Base-by-base conservation (phyloP, 192 early-diverging fungal species). In the Phycomyces nitens region DNA sequence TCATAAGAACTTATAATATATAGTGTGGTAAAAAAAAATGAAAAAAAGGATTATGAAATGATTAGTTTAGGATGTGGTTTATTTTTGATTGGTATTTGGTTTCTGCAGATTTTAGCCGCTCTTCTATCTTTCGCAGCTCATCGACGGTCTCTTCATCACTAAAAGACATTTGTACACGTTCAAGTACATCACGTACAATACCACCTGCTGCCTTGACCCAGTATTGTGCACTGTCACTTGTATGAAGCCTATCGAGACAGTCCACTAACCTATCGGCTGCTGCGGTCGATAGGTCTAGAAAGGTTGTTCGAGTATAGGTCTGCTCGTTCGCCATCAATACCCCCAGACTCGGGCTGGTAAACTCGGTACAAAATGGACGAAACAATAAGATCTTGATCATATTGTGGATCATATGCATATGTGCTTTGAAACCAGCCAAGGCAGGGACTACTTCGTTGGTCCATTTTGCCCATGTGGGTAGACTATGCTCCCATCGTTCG, bases 371-470 rank as follows among this genome's bases (percentile, higher is more conserved):
- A 54, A 73, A 73, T 52, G 71, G 71, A 18, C 71, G 60, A 20
- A 59, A 73, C 20, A 73, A 39, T n/a, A 73, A 29, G 10, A 73
- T 62, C 29, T 73, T 66, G 20, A 55, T 42, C 9, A 64, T 64
- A 40, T 73, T 67, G 18, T 64, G 56, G n/a, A 64, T 66, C 58
- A 67, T 43, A 21, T 73, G 71, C 18, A 67, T 56, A 43, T 73
- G 65, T 22, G 42, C 15, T n/a, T 57, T 62, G 4, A 68, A 18
- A 3, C 50, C 21, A 43, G 29, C 14, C 6, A 50, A 26, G 4
- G 26, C 41, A 7, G 63, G 16, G 43, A 29, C 38, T 26, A 26
- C 42, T 16, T 64, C 42, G 5, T 53, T 40, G 26, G 60, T 24
- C 55, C 55, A 68, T 21, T 43, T 52, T 3, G 61, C 65, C 71